A percentile compares a stretch with the other conserved stretches of the same genome.
phyloP scores from a whole-genome alignment of 1,284 basidiomycete genomes.

The Kwoniella shivajii region DNA sequence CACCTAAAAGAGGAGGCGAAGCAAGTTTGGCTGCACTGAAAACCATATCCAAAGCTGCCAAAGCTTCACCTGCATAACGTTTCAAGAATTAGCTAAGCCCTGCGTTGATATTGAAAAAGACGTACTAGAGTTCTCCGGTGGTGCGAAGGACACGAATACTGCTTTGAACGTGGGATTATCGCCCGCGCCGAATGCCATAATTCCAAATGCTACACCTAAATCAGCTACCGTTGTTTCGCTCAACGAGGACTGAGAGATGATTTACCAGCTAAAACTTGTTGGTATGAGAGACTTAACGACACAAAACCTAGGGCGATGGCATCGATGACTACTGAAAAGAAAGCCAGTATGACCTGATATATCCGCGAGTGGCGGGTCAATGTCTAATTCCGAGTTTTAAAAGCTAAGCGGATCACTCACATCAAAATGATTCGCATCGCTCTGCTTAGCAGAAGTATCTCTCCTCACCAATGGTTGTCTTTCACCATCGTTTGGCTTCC shows the following conservation, averaged over 20 bases:
- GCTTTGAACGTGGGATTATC: constrained; percentile 43
- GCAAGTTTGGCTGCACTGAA: constrained; percentile 32
- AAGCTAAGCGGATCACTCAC: constrained; percentile 30
- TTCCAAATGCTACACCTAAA: constrained; percentile 22
- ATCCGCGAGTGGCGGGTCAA: background rate
- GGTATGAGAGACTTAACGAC: constrained; percentile 27
- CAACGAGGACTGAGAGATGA: background rate
- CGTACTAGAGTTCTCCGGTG: constrained; percentile 34
- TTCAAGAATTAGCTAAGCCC: background rate
- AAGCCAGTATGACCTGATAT: constrained; percentile 31
- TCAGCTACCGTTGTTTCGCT: background rate
- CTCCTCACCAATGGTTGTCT: constrained; percentile 20
- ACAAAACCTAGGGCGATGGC: constrained; percentile 32
- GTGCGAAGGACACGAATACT: constrained; percentile 36
- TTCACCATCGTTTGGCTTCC: constrained; percentile 13
- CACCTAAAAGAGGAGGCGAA: constrained; percentile 35
- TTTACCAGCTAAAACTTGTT: constrained; percentile 32
- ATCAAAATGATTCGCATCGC: constrained; percentile 44
- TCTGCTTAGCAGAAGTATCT: constrained; percentile 12
- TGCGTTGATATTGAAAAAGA: background rate
- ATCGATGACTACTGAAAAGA: constrained; percentile 34
- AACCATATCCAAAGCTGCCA: constrained; percentile 45
- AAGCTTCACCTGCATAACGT: constrained; percentile 26
- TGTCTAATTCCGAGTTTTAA: no score
- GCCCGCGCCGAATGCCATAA: constrained; percentile 36